phyloP scores from a whole-genome alignment of 2,329 filamentous ascomycete genomes.

The Venturia effusa region DNA sequence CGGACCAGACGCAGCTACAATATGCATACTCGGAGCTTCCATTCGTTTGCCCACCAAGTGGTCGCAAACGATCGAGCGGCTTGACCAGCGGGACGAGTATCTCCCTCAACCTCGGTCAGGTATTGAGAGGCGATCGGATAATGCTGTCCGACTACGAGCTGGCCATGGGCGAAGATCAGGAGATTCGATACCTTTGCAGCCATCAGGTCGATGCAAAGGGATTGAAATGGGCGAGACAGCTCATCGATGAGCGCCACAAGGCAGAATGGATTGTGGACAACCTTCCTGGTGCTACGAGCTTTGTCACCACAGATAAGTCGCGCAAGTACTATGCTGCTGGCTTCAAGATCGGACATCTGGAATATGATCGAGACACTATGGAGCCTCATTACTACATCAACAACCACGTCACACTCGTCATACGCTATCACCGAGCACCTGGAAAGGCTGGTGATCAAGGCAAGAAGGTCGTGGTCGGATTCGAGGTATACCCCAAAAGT shows the following conservation, averaged over 20 bases:
- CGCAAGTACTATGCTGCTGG: conserved; percentile 83
- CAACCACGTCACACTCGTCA: conserved; percentile 79
- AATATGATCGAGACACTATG: conserved; percentile 44
- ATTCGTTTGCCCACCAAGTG: conserved; percentile 73
- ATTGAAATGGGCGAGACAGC: conserved; percentile 55
- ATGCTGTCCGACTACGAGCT: conserved; percentile 75
- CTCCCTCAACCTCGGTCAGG: conserved; percentile 74
- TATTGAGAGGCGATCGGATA: conserved; percentile 78
- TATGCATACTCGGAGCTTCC: conserved; percentile 85
- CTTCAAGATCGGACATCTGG: conserved; percentile 76
- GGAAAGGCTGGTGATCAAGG: conserved; percentile 58
- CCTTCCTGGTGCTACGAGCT: conserved; percentile 76
- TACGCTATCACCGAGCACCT: conserved; percentile 64
- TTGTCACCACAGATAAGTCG: conserved; percentile 74
- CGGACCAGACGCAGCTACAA: conserved; percentile 79
- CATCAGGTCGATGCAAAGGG: conserved; percentile 53
- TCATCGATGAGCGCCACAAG: conserved; percentile 73
- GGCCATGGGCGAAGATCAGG: conserved; percentile 62
- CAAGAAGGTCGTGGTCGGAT: conserved; percentile 73
- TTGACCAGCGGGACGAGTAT: conserved; percentile 68
- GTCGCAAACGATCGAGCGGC: conserved; percentile 52
- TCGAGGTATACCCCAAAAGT: conserved; percentile 85
- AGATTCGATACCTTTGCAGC: conserved; percentile 64
- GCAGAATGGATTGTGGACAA: conserved; percentile 92
- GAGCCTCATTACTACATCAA: conserved; percentile 64